Conservation (phyloP, 495 filamentous ascomycete genomes). For the Lophium mytilinum region DNA sequence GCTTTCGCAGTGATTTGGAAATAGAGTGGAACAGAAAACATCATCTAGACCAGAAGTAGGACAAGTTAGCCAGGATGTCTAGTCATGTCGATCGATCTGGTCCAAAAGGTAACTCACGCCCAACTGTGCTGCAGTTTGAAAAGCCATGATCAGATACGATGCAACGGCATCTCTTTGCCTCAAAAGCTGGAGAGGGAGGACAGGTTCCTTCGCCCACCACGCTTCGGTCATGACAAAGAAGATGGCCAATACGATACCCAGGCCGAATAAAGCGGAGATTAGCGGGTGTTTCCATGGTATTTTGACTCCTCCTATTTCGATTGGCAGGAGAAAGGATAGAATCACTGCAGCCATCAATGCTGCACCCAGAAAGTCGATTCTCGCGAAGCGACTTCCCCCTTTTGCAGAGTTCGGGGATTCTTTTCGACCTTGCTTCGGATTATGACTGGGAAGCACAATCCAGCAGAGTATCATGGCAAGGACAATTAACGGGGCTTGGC, state of each 20-base stretch:
- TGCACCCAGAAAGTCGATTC: slow-evolving; percentile 55
- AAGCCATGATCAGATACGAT: slow-evolving; percentile 45
- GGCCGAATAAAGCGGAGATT: slow-evolving; percentile 32
- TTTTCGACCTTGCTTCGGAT: neutral
- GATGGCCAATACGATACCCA: slow-evolving; percentile 8
- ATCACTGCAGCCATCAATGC: slow-evolving; percentile 42
- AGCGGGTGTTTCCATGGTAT: slow-evolving; percentile 49
- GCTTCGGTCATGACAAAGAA: slow-evolving; percentile 47
- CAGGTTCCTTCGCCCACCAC: slow-evolving; percentile 48
- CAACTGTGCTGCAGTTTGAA: slow-evolving; percentile 52
- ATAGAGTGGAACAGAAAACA: slow-evolving; percentile 58
- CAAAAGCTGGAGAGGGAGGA: slow-evolving; percentile 53
- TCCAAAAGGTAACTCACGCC: slow-evolving; percentile 38
- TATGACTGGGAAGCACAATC: slow-evolving; percentile 35
- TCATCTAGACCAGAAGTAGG: slow-evolving; percentile 29
- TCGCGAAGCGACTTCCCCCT: slow-evolving; percentile 13
- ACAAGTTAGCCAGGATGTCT: neutral
- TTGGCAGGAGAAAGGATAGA: slow-evolving; percentile 42
- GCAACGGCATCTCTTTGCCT: slow-evolving; percentile 45
- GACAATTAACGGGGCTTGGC: slow-evolving; percentile 48
- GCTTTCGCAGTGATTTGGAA: slow-evolving; percentile 55
- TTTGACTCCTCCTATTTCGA: slow-evolving; percentile 51
- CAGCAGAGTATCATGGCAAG: slow-evolving; percentile 46
- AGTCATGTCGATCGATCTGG: neutral
- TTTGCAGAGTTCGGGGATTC: neutral